Evolutionary conservation across 2,329 filamentous ascomycete species (phyloP), one percentile per base, ranked within the genome.

Genomic region (Fusarium albidum): DNA sequence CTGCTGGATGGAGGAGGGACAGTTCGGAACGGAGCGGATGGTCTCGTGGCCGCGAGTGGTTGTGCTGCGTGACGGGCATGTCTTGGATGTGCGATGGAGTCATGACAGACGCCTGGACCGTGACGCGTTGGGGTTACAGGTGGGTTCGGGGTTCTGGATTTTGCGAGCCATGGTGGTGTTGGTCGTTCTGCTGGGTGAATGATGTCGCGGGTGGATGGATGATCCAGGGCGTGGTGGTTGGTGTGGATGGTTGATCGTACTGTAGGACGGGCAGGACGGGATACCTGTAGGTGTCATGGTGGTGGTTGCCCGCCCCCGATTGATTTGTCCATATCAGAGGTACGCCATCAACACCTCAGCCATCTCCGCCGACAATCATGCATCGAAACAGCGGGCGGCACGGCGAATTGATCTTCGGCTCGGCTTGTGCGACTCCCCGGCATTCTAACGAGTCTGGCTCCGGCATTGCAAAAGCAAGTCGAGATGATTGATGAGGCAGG

Each of bases 51-150:
- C 52, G 55, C 44, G 53, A 52, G 43, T 59, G 49, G 27, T 45
- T 47, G 56, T 53, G 52, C 46, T 64, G 60, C 64, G 64, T 67
- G 64, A 67, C 52, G 35, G 55, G 28, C 26, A 49, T 67, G 64
- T 67, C 64, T 67, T 61, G 52, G 62, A 66, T 56, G 39, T 53
- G 43, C 52, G 43, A 57, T 50, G 52, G 49, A 45, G 49, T 57
- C 54, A 52, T 61, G 55, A 46, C 53, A 63, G 46, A 46, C 49
- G 26, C 35, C 46, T 46, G 50, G 41, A 47, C 57, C 52, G 46
- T 55, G 52, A 58, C 55, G 52, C 52, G 39, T 48, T 51, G 40
- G 49, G n/a, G 48, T 48, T 39, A 51, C 39, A 55, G 49, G 53
- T 55, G 57, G 56, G 35, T 47, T 54, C 48, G 51, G 46, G 51